phyloP scores from a whole-genome alignment of 1,284 basidiomycete genomes.

The Ceratobasidium sp. region DNA sequence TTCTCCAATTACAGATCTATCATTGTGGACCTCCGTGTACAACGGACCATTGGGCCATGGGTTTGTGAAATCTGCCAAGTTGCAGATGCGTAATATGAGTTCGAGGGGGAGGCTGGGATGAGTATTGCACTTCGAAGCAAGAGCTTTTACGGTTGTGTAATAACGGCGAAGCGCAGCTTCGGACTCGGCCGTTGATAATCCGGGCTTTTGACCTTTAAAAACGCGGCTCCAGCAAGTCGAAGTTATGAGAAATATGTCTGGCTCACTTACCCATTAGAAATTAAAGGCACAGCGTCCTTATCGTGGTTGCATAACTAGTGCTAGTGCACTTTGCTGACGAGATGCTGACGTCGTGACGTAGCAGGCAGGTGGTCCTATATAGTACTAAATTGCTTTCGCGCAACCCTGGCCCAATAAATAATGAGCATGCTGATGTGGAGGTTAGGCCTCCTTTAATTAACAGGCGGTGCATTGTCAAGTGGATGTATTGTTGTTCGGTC shows the following conservation, averaged over 20 bases:
- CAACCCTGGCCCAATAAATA: too few species aligned
- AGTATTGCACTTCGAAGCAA: background rate
- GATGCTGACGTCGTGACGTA: too few species aligned
- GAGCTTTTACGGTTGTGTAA: conserved; percentile 16
- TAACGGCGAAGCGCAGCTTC: conserved; percentile 3
- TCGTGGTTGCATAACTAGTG: too few species aligned
- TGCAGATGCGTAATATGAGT: conserved; percentile 10
- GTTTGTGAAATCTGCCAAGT: conserved; percentile 5
- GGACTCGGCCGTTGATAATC: background rate
- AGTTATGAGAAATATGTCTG: background rate
- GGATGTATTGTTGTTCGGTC: too few species aligned
- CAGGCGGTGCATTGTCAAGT: too few species aligned
- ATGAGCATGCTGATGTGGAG: too few species aligned
- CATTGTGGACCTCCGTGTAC: conserved; percentile 18
- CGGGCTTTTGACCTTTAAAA: background rate
- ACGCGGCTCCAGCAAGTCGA: background rate
- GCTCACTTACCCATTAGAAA: background rate
- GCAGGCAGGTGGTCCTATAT: too few species aligned
- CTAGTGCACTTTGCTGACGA: too few species aligned
- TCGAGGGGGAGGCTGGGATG: conserved; percentile 17
- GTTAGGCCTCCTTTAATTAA: too few species aligned
- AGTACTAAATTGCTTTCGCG: too few species aligned
- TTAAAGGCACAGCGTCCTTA: background rate
- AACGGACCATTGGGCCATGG: conserved; percentile 19
- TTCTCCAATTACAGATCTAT: background rate